Percentiles rank a stretch among this genome's conserved stretches.
Conservation (phyloP, 2,329 filamentous ascomycete species). For the Hypoxylon rubiginosum region DNA sequence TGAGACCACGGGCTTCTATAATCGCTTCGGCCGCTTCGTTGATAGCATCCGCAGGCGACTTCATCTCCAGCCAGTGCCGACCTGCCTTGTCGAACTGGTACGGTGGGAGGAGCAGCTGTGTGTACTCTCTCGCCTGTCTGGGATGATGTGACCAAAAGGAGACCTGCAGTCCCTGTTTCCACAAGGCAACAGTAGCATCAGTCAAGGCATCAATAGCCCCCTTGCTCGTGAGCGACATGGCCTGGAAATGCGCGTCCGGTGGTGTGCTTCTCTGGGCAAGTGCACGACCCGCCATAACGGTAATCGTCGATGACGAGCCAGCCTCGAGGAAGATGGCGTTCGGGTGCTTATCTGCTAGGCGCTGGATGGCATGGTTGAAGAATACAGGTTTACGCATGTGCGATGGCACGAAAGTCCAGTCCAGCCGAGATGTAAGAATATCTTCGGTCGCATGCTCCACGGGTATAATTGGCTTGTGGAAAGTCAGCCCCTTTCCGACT, state of each 20-base stretch:
- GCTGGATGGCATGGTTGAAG: conserved; percentile 58
- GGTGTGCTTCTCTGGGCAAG: conserved; percentile 25
- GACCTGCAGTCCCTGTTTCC: conserved; percentile 55
- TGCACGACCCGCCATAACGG: conserved; percentile 51
- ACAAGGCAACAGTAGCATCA: conserved; percentile 52
- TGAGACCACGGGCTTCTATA: too few species aligned
- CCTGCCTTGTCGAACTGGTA: conserved; percentile 60
- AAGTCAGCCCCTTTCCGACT: conserved; percentile 49
- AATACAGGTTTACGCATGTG: conserved; percentile 61
- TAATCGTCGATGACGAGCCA: conserved; percentile 56
- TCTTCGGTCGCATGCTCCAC: conserved; percentile 48
- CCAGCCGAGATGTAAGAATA: background rate
- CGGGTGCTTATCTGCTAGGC: conserved; percentile 52
- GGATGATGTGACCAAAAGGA: conserved; percentile 56
- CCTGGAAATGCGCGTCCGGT: conserved; percentile 37
- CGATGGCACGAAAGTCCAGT: conserved; percentile 43
- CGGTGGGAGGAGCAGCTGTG: conserved; percentile 53
- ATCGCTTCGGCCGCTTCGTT: conserved; percentile 21
- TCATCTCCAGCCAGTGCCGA: conserved; percentile 57
- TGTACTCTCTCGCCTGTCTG: conserved; percentile 46
- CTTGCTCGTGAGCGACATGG: conserved; percentile 44
- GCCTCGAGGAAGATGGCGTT: conserved; percentile 57
- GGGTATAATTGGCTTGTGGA: conserved; percentile 51
- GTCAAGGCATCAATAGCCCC: conserved; percentile 38
- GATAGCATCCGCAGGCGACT: conserved; percentile 21